These are phyloP conservation scores for Begonia peltatifolia DNA, from an alignment of 306 rosid species.

Conservation along the genomic window DNA sequence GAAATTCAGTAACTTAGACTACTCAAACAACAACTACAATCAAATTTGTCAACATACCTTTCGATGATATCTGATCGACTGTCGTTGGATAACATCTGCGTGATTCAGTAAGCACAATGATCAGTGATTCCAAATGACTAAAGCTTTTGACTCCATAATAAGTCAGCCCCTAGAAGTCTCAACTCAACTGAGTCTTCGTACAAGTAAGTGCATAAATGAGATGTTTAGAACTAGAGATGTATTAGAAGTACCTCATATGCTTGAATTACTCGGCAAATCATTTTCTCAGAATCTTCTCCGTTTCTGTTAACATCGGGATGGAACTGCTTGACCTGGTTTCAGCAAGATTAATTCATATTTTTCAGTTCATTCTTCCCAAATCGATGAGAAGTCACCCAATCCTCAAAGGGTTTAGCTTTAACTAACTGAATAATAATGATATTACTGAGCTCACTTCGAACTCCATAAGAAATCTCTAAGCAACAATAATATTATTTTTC, in stretches of 20 bases:
- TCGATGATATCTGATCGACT: slow-evolving; percentile 56
- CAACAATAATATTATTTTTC: too few relatives aligned
- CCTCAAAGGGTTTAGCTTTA: too few relatives aligned
- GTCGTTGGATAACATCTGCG: slow-evolving; percentile 65
- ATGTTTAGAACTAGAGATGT: too few relatives aligned
- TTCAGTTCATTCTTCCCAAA: too few relatives aligned
- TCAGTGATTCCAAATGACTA: background rate
- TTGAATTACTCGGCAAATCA: slow-evolving; percentile 78
- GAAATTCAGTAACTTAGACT: too few relatives aligned
- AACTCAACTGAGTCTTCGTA: background rate
- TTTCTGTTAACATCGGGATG: slow-evolving; percentile 68
- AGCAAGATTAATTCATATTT: too few relatives aligned
- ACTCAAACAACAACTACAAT: background rate
- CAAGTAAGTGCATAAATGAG: background rate
- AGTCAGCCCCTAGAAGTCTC: background rate
- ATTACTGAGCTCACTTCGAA: too few relatives aligned
- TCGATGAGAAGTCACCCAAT: too few relatives aligned
- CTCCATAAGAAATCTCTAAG: too few relatives aligned
- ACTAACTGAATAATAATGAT: too few relatives aligned
- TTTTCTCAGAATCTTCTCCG: slow-evolving; percentile 29
- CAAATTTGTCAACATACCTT: slow-evolving; percentile 24
- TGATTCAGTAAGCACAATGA: slow-evolving; percentile 1
- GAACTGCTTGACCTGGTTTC: slow-evolving; percentile 66
- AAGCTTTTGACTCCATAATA: background rate
- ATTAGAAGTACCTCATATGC: slow-evolving; percentile 50